Evolutionary conservation across 2,329 filamentous ascomycete species (phyloP).

Genomic region (Penicillium sp.): DNA sequence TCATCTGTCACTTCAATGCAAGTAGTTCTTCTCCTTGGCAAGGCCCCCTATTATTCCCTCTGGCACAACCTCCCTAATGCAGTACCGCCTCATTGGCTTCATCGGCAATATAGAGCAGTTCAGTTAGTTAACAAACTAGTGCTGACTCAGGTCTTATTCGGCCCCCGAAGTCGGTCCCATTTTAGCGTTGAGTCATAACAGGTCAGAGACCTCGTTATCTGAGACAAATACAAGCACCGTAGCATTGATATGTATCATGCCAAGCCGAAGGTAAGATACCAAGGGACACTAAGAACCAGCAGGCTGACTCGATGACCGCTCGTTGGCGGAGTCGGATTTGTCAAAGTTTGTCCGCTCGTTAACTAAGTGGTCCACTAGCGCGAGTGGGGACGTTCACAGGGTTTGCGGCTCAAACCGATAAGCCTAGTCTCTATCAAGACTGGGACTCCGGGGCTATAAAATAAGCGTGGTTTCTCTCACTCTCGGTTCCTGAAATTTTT

Average conservation of each 20-base stretch:
- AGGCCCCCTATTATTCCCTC: not conserved
- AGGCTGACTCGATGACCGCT: not conserved
- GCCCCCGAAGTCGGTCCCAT: not conserved
- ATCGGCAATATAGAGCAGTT: not conserved
- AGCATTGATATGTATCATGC: not conserved
- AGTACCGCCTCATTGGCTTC: not conserved
- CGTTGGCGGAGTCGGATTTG: too few relatives aligned
- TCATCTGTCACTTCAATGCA: not conserved
- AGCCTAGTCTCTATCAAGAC: not conserved
- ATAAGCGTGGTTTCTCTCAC: not conserved
- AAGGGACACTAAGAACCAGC: not conserved
- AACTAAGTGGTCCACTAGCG: not conserved
- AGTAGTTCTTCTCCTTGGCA: too few relatives aligned
- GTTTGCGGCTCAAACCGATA: not conserved
- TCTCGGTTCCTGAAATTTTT: not conserved
- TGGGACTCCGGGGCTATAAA: not conserved
- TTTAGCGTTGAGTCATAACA: not conserved
- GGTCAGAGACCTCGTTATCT: too few relatives aligned
- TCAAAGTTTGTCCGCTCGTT: not conserved
- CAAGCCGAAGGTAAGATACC: not conserved
- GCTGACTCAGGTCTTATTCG: not conserved
- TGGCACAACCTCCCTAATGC: too few relatives aligned
- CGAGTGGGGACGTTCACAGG: not conserved
- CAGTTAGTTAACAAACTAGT: not conserved
- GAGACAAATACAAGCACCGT: not conserved